These are phyloP conservation scores for Petasospora fabianii DNA, from an alignment of 1,139 yeast genomes.

Conservation along the genomic window DNA sequence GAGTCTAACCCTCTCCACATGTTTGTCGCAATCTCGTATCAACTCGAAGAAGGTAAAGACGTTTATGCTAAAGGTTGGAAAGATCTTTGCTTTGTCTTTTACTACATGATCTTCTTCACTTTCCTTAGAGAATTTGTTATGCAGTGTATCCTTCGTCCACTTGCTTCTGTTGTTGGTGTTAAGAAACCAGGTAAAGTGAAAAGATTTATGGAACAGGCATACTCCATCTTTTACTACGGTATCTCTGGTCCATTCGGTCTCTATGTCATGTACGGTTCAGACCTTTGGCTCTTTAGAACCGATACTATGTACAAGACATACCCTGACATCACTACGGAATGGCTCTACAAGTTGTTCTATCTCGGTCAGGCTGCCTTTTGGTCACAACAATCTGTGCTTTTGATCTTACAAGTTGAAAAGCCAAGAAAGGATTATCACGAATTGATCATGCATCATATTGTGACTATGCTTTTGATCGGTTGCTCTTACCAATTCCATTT, in stretches of 20 bases:
- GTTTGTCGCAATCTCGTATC: constrained; percentile 69
- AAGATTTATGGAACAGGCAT: constrained; percentile 90
- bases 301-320: constrained; percentile 71
- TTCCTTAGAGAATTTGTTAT: constrained; percentile 86
- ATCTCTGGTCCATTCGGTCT: constrained; percentile 82
- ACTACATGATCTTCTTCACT: constrained; percentile 82
- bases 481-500: constrained; percentile 92
- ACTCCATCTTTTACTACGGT: constrained; percentile 78
- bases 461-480: constrained; percentile 86
- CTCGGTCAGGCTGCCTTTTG: constrained; percentile 94
- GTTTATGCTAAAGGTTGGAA: constrained; percentile 80
- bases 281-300: constrained; percentile 88
- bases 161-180: constrained; percentile 56
- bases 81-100: constrained; percentile 77
- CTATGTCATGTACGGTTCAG: constrained; percentile 78
- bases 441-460: constrained; percentile 86
- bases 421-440: constrained; percentile 94
- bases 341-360: constrained; percentile 74
- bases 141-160: constrained; percentile 76
- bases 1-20: constrained; percentile 57
- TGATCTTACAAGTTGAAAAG: constrained; percentile 81
- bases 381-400: constrained; percentile 90
- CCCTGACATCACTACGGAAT: constrained; percentile 79
- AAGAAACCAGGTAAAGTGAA: constrained; percentile 11
- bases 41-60: constrained; percentile 36